Percentiles rank a stretch among this genome's conserved stretches.
Conservation (phyloP, 1,284 basidiomycete genomes). For the Cutaneotrichosporon daszewskae region DNA sequence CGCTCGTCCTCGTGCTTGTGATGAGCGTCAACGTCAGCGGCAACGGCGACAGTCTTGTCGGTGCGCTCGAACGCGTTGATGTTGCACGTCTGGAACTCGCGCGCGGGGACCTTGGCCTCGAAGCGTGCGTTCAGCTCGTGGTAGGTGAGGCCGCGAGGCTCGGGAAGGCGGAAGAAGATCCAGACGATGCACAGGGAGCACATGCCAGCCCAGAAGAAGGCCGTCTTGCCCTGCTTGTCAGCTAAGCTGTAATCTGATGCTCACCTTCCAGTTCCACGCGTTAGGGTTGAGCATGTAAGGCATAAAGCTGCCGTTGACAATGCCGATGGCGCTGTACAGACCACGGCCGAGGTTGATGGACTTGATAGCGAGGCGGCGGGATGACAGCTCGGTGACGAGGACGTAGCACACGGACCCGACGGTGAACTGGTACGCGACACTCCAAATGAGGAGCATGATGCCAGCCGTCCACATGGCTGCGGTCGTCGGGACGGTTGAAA, state of each 20-base stretch:
- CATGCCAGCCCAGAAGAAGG: conserved; percentile 22
- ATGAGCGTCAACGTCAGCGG: too few relatives aligned
- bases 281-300: conserved; percentile 36
- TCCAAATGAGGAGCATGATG: conserved; percentile 21
- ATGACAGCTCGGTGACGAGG: conserved; percentile 41
- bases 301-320: conserved; percentile 10
- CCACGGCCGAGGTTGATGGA: conserved; percentile 49
- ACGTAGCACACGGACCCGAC: conserved; percentile 29
- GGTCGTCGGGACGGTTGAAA: conserved; percentile 30
- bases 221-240: too few relatives aligned
- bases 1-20: too few relatives aligned
- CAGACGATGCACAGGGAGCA: conserved; percentile 18
- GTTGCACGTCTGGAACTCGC: too few relatives aligned
- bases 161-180: conserved; percentile 42
- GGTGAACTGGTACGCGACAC: conserved; percentile 23
- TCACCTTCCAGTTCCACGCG: conserved; percentile 33
- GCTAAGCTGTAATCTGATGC: too few relatives aligned
- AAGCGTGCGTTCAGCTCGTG: conserved; percentile 1
- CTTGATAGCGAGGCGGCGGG: conserved; percentile 47
- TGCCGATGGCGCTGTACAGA: conserved; percentile 38
- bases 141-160: conserved; percentile 37
- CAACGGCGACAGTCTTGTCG: too few relatives aligned
- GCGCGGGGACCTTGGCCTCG: neutral
- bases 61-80: too few relatives aligned
- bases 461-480: neutral